A percentile compares a stretch with the other conserved stretches of the same genome.
Conservation (phyloP, 345 rosid species). For the Sisymbrium irio region DNA sequence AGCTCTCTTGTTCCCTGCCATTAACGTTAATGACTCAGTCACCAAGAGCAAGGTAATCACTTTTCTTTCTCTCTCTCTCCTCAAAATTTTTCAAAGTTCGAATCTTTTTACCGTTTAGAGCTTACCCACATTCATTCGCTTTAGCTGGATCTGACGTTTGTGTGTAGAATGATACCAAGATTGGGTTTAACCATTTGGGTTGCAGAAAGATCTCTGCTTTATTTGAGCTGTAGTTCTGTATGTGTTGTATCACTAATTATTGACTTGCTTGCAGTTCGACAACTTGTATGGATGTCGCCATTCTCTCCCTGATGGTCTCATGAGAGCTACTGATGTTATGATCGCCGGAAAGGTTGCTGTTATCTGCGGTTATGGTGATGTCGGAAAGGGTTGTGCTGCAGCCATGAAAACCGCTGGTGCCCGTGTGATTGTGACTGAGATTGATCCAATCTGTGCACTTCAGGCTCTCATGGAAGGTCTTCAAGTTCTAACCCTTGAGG, state of each 20-base stretch:
- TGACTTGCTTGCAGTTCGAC: constrained; percentile 44
- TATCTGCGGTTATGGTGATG: constrained; percentile 73
- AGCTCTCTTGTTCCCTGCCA: constrained; percentile 62
- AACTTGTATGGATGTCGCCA: constrained; percentile 91
- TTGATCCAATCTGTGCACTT: constrained; percentile 73
- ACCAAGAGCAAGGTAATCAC: constrained; percentile 64
- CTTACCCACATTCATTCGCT: background rate
- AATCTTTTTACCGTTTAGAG: background rate
- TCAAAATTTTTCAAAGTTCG: background rate
- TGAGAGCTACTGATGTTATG: constrained; percentile 98
- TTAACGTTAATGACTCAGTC: constrained; percentile 71
- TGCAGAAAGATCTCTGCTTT: background rate
- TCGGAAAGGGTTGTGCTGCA: constrained; percentile 74
- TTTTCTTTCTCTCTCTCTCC: background rate
- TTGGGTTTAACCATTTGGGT: background rate
- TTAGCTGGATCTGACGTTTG: background rate
- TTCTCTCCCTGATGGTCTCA: constrained; percentile 97
- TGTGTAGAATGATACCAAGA: background rate
- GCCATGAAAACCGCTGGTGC: constrained; percentile 69
- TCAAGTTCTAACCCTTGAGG: constrained; percentile 58
- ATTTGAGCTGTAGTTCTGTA: background rate
- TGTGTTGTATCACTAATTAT: background rate
- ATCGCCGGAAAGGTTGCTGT: constrained; percentile 87
- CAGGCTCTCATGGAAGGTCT: constrained; percentile 77
- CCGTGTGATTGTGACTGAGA: constrained; percentile 69